These are phyloP conservation scores for Juglanconis juglandina DNA, from an alignment of 2,329 filamentous ascomycete genomes.

Conservation along the genomic window DNA sequence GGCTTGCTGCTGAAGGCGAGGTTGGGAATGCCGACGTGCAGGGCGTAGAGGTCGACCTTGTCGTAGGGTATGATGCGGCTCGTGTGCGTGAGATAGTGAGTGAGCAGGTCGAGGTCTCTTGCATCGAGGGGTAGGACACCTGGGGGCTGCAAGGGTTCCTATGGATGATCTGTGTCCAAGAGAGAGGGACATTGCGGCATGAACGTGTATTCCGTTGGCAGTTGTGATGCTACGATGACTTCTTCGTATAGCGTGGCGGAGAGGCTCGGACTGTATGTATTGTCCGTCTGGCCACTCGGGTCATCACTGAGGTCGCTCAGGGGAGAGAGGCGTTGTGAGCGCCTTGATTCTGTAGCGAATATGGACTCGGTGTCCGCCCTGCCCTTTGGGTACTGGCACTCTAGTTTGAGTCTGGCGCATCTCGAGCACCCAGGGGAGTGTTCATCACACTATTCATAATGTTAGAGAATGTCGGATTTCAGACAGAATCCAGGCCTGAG, in stretches of 20 bases:
- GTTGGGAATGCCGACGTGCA: constrained; percentile 40
- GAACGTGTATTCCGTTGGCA: background rate
- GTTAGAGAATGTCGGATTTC: background rate
- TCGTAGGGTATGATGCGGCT: constrained; percentile 34
- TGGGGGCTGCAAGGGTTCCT: background rate
- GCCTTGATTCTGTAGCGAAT: background rate
- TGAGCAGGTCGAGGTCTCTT: constrained; percentile 34
- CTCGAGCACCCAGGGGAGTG: constrained; percentile 46
- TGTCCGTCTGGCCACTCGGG: background rate
- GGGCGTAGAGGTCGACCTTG: constrained; percentile 34
- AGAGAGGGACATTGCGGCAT: background rate
- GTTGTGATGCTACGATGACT: background rate
- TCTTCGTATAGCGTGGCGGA: background rate
- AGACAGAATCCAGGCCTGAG: background rate
- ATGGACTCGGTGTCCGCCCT: background rate
- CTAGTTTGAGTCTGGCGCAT: constrained; percentile 42
- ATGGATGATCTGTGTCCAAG: background rate
- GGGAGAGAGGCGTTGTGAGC: no score
- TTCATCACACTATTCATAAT: constrained; percentile 37
- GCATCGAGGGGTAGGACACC: background rate
- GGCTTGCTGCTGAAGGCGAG: constrained; percentile 36
- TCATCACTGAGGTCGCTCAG: background rate
- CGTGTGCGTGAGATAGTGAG: constrained; percentile 41
- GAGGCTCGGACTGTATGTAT: background rate
- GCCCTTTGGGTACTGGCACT: constrained; percentile 43